Evolutionary conservation across 2,329 filamentous ascomycete genomes (phyloP).

Genomic region (Xylaria sp.): DNA sequence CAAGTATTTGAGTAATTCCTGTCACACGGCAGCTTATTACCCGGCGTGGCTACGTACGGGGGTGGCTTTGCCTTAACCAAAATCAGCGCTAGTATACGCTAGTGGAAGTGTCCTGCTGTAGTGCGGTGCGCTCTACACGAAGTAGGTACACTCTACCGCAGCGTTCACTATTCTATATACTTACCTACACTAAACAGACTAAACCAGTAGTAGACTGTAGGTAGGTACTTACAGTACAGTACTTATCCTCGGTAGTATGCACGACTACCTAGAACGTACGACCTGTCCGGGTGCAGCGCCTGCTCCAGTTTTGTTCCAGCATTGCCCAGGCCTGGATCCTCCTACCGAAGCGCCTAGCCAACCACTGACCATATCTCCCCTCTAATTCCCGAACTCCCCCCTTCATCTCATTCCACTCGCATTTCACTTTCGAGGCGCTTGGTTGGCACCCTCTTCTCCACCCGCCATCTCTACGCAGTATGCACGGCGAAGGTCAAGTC

Average conservation of each 20-base stretch:
- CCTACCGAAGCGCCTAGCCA: constrained; percentile 8
- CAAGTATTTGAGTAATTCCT: constrained; percentile 29
- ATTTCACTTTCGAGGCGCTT: constrained; percentile 28
- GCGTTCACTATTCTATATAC: too few relatives aligned
- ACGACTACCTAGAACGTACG: too few relatives aligned
- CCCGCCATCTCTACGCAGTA: constrained; percentile 18
- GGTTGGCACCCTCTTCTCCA: constrained; percentile 22
- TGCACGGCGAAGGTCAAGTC: constrained; percentile 9
- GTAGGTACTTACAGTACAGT: too few relatives aligned
- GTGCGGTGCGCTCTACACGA: not conserved
- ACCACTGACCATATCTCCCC: constrained; percentile 29
- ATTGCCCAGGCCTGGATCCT: not conserved
- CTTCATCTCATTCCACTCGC: constrained; percentile 25
- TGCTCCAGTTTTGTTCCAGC: not conserved
- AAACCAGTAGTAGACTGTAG: too few relatives aligned
- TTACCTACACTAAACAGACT: too few relatives aligned
- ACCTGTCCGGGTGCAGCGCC: too few relatives aligned
- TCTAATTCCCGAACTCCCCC: constrained; percentile 20
- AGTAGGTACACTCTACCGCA: not conserved
- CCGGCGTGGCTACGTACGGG: constrained; percentile 8
- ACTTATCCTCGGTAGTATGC: too few relatives aligned
- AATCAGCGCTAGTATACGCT: constrained; percentile 19
- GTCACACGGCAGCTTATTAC: constrained; percentile 23
- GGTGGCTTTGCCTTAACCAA: constrained; percentile 19
- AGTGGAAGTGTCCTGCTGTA: not conserved